Evolutionary conservation across 371 early-diverging fungal genomes (phyloP).

Genomic region (Mucor lusitanicus): DNA sequence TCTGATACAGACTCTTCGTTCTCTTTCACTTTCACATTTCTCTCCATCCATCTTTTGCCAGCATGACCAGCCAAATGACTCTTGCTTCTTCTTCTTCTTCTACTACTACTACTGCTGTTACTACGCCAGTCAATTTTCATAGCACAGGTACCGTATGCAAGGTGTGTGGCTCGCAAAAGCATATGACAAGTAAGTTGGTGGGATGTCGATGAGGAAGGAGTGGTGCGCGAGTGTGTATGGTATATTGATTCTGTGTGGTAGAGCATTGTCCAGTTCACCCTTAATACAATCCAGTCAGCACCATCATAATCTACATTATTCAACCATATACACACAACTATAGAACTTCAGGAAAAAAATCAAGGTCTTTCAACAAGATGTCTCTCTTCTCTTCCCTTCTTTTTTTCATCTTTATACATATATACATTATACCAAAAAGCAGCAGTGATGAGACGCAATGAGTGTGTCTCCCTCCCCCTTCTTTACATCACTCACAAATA

Average conservation of each 20-base stretch:
- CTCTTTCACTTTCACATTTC: neutral
- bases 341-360: neutral
- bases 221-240: no score
- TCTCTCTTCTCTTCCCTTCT: neutral
- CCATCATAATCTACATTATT: neutral
- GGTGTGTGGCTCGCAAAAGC: conserved; percentile 36
- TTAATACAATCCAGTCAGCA: conserved; percentile 4
- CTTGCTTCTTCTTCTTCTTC: neutral
- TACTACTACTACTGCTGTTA: neutral
- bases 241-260: neutral
- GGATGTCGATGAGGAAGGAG: neutral
- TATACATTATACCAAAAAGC: neutral
- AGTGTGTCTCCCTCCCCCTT: neutral
- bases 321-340: neutral
- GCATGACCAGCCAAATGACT: neutral
- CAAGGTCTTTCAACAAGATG: neutral
- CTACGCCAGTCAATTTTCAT: conserved; percentile 4
- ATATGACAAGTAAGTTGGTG: conserved; percentile 41
- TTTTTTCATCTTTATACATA: neutral
- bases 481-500: neutral
- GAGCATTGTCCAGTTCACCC: conserved; percentile 41
- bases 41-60: neutral
- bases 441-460: neutral
- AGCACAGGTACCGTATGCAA: conserved; percentile 16
- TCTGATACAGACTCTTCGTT: neutral